Evolutionary conservation across 2,329 filamentous ascomycete genomes (phyloP).

Genomic region (Cyphellophora europaea): DNA sequence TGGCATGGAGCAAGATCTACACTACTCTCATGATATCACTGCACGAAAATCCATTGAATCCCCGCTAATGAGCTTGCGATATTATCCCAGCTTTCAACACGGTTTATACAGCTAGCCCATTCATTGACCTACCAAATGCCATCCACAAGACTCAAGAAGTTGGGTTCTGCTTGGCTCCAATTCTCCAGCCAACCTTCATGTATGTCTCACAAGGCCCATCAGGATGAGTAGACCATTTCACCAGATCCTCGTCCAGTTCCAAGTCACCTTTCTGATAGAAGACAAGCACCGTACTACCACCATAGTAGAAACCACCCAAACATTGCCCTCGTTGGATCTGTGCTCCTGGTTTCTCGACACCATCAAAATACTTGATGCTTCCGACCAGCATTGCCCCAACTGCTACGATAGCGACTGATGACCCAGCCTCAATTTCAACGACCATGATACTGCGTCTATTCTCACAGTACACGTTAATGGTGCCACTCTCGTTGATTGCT

Average conservation of each 20-base stretch:
- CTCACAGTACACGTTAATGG: slow-evolving; percentile 35
- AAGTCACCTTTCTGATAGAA: slow-evolving; percentile 28
- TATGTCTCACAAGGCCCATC: slow-evolving; percentile 29
- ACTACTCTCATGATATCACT: no score
- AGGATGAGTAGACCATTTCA: slow-evolving; percentile 24
- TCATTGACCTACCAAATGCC: no score
- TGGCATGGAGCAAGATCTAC: no score
- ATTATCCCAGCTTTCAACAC: no score
- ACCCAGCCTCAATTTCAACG: slow-evolving; percentile 20
- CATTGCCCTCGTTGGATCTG: slow-evolving; percentile 29
- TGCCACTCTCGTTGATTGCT: slow-evolving; percentile 30
- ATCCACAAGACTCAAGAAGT: no score
- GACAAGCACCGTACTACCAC: slow-evolving; percentile 34
- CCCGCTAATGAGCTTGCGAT: no score
- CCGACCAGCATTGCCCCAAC: slow-evolving; percentile 37
- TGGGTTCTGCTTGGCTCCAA: no score
- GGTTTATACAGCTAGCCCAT: no score
- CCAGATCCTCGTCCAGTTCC: slow-evolving; percentile 29
- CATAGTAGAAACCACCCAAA: slow-evolving; percentile 32
- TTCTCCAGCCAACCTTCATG: slow-evolving; percentile 29
- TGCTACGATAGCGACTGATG: slow-evolving; percentile 27
- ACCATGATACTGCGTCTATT: slow-evolving; percentile 32
- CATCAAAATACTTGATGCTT: slow-evolving; percentile 30
- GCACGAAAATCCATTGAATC: no score
- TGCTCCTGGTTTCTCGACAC: slow-evolving; percentile 22